Conservation (phyloP, 176 grass and related monocot species). For the Cocos nucifera region DNA sequence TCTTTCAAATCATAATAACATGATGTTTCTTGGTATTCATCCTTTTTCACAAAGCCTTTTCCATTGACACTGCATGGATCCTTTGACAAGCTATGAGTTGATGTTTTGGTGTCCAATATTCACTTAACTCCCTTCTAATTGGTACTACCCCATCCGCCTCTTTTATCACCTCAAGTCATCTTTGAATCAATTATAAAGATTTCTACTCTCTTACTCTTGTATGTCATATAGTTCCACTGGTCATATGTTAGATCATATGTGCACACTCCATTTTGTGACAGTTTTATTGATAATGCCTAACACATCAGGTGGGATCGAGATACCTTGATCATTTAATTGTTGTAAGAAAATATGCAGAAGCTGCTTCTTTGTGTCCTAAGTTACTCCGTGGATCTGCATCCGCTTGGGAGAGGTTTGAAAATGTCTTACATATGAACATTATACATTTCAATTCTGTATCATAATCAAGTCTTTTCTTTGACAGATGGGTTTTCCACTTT, state of each 20-base stretch:
- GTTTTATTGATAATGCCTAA: background rate
- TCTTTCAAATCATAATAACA: too few relatives aligned
- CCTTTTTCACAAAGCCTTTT: too few relatives aligned
- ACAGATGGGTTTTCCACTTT: constrained; percentile 97
- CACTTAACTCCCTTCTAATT: too few relatives aligned
- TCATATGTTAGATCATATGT: constrained; percentile 6
- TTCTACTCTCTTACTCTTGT: too few relatives aligned
- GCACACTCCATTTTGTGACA: background rate
- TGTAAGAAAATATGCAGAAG: constrained; percentile 93
- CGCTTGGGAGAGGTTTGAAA: constrained; percentile 92
- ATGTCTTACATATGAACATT: background rate
- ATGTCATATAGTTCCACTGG: too few relatives aligned
- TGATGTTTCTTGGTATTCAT: too few relatives aligned
- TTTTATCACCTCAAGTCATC: too few relatives aligned
- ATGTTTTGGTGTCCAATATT: too few relatives aligned
- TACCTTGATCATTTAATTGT: constrained; percentile 98
- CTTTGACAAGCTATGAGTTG: too few relatives aligned
- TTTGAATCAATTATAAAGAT: too few relatives aligned
- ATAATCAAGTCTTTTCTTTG: constrained; percentile 24
- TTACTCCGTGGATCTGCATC: constrained; percentile 77
- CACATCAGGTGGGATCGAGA: constrained; percentile 70
- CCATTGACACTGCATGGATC: too few relatives aligned
- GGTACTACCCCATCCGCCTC: too few relatives aligned
- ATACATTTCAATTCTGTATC: constrained; percentile 3
- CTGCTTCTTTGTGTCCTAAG: constrained; percentile 81